Base-by-base conservation (phyloP, 768 basidiomycete species). In the Lentinula raphanica region DNA sequence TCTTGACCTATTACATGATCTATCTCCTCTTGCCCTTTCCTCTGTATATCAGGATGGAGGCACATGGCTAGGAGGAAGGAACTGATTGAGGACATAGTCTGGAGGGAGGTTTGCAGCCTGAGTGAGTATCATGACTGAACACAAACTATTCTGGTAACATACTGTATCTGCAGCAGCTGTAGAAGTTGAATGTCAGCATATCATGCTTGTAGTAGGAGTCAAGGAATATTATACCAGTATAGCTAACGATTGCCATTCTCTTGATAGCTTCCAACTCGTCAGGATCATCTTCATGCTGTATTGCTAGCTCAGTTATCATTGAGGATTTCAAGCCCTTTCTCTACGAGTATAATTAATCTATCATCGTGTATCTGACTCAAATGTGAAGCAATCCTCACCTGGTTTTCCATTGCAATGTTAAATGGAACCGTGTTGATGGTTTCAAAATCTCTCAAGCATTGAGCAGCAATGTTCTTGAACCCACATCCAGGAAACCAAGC, bases 41-140 rank as follows among this genome's bases (percentile, higher is more conserved):
- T 36, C 35, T 57, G 56, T n/a, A 49, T 25, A 13, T 49, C 46
- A 15, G 56, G 44, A 12, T 57, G 42, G 7, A 57, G 42, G 28
- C 56, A 35, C 51, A 66, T 64, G 1, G 61, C 46, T 5, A 64
- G 54, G 49, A 66, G 51, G 31, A 66, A 64, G 0, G 58, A 58
- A 15, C 44, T 29, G 17, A 64, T 54, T 1, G 59, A 31, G 7
- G 61, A 49, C 29, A n/a, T 48, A 12, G 39, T 56, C 53, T 48
- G 8, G 28, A 31, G n/a, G n/a, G n/a, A n/a, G n/a, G n/a, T n/a
- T n/a, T n/a, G n/a, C n/a, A n/a, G n/a, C n/a, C n/a, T n/a, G n/a
- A n/a, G n/a, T n/a, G n/a, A n/a, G n/a, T n/a, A n/a, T 12, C 3
- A 19, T 29, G 19, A n/a, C 9, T 17, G 3, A 23, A 21, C 6